Evolutionary conservation across 768 basidiomycete genomes (phyloP).

Genomic region (Naganishia vaughanmartiniae): DNA sequence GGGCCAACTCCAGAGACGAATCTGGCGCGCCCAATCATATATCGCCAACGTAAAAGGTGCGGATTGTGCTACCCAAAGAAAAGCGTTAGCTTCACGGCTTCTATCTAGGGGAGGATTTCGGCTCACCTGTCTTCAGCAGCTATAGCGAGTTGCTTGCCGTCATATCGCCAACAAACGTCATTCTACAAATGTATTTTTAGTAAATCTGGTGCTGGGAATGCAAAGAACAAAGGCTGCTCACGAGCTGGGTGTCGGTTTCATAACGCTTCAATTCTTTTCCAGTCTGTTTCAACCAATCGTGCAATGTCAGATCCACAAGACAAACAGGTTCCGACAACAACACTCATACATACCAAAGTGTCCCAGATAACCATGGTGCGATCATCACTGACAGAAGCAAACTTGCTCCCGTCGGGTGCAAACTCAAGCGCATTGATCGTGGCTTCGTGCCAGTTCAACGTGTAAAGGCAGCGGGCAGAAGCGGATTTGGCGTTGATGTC

Average conservation of each 20-base stretch:
- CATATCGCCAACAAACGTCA: constrained; percentile 46
- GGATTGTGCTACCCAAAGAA: constrained; percentile 28
- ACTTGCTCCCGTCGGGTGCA: constrained; percentile 39
- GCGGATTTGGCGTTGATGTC: constrained; percentile 43
- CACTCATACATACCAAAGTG: constrained; percentile 39
- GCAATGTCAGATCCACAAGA: neutral
- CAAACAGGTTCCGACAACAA: neutral
- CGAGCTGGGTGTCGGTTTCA: constrained; percentile 26
- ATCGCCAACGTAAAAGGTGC: constrained; percentile 42
- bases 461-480: constrained; percentile 37
- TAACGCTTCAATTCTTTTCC: constrained; percentile 28
- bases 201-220: neutral
- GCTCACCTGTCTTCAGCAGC: constrained; percentile 43
- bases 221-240: neutral
- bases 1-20: neutral
- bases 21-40: constrained; percentile 37
- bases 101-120: neutral
- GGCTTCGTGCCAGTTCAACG: constrained; percentile 37
- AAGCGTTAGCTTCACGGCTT: neutral
- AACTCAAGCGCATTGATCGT: constrained; percentile 46
- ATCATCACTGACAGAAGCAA: constrained; percentile 47
- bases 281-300: constrained; percentile 16
- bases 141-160: constrained; percentile 46
- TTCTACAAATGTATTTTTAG: neutral
- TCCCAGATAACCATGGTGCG: constrained; percentile 46